Evolutionary conservation across 441 rosid genomes (phyloP).

Genomic region (Erodium moschatum): DNA sequence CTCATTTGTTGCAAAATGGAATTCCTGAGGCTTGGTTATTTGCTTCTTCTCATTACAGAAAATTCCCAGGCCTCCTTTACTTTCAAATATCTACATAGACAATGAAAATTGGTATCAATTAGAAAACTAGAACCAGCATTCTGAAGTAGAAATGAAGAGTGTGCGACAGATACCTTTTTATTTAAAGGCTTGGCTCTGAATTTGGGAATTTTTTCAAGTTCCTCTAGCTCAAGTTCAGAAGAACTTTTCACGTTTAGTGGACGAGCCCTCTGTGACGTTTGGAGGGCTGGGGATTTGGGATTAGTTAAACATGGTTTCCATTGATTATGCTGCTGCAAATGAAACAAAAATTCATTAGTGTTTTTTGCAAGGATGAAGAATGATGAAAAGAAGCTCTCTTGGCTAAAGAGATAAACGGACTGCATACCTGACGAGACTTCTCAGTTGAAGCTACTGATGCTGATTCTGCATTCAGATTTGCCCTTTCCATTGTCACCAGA

Average conservation of each 20-base stretch:
- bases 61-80: conserved; percentile 84
- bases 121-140: neutral
- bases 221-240: conserved; percentile 72
- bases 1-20: conserved; percentile 79
- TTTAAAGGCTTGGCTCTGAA: conserved; percentile 92
- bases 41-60: conserved; percentile 73
- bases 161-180: conserved; percentile 50
- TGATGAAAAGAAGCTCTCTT: no score
- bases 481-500: conserved; percentile 67
- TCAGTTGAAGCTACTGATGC: conserved; percentile 72
- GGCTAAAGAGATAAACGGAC: neutral
- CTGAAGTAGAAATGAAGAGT: neutral
- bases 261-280: conserved; percentile 78
- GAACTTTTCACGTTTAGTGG: conserved; percentile 68
- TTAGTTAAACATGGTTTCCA: conserved; percentile 63
- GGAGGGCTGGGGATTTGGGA: conserved; percentile 73
- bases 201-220: conserved; percentile 76
- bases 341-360: neutral
- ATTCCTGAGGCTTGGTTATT: conserved; percentile 72
- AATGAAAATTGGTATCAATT: neutral
- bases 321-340: conserved; percentile 36
- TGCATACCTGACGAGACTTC: conserved; percentile 53
- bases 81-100: conserved; percentile 68
- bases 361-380: no score
- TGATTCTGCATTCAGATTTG: conserved; percentile 67